These are phyloP conservation scores for Skeletonema marinoi DNA, from an alignment of 108 stramenopile genomes.

Conservation along the genomic window DNA sequence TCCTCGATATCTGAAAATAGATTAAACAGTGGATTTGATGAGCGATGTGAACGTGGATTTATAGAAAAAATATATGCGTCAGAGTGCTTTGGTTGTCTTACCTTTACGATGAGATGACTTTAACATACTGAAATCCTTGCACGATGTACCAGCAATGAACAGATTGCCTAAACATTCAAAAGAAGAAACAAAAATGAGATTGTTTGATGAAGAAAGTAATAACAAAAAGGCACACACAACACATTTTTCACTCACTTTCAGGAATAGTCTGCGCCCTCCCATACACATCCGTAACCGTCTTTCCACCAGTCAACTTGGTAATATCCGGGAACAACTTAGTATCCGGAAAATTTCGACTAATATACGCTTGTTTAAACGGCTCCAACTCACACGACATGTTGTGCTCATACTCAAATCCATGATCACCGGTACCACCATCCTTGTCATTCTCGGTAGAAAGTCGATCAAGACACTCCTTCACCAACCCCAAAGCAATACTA, in stretches of 20 bases:
- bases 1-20: slow-evolving; percentile 68
- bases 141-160: slow-evolving; percentile 79
- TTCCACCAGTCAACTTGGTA: slow-evolving; percentile 53
- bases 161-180: slow-evolving; percentile 31
- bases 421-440: neutral
- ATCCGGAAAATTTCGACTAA: slow-evolving; percentile 63
- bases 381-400: slow-evolving; percentile 73
- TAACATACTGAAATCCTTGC: slow-evolving; percentile 77
- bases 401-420: slow-evolving; percentile 46
- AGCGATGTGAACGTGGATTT: neutral
- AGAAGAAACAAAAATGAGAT: neutral
- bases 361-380: slow-evolving; percentile 81
- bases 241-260: slow-evolving; percentile 7
- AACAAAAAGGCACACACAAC: neutral
- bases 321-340: slow-evolving; percentile 68
- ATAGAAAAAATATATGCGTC: neutral
- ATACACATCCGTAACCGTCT: slow-evolving; percentile 65
- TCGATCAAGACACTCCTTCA: slow-evolving; percentile 56
- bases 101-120: slow-evolving; percentile 47
- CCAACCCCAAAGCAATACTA: slow-evolving; percentile 55
- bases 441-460: neutral
- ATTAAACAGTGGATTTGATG: neutral
- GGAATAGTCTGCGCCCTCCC: slow-evolving; percentile 56
- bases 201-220: neutral
- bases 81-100: neutral